A percentile compares a stretch with the other conserved stretches of the same genome.
Evolutionary conservation across 805 yeast species (phyloP).

Genomic region (Lachancea cidri): DNA sequence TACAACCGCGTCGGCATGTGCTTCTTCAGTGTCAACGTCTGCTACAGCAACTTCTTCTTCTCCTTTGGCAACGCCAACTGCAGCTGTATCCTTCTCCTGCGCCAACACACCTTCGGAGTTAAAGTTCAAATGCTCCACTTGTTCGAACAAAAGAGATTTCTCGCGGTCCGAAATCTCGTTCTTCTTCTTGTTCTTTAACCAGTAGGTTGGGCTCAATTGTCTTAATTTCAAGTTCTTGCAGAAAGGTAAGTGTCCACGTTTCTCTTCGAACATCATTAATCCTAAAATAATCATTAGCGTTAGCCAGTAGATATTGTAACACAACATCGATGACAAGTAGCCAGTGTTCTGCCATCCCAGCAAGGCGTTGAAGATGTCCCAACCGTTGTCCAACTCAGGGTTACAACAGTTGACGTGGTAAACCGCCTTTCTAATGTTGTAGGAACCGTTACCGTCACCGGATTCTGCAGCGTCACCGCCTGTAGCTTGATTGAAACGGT

Average conservation of each 20-base stretch:
- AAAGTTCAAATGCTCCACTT: slow-evolving; percentile 37
- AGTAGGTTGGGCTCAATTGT: slow-evolving; percentile 66
- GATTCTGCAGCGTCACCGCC: slow-evolving; percentile 95
- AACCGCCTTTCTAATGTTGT: slow-evolving; percentile 70
- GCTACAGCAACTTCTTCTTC: not conserved
- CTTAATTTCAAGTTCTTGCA: slow-evolving; percentile 42
- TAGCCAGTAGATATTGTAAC: slow-evolving; percentile 89
- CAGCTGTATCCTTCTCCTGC: not conserved
- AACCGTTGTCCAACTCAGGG: slow-evolving; percentile 86
- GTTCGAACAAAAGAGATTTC: slow-evolving; percentile 46
- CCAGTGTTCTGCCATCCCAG: slow-evolving; percentile 98
- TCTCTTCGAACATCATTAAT: slow-evolving; percentile 79
- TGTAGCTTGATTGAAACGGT: slow-evolving; percentile 55
- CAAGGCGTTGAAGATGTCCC: slow-evolving; percentile 94
- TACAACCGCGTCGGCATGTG: not conserved
- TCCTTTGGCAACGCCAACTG: too few relatives aligned
- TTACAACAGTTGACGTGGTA: slow-evolving; percentile 99
- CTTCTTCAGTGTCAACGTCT: not conserved
- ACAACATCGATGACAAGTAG: slow-evolving; percentile 83
- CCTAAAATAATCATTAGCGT: slow-evolving; percentile 47
- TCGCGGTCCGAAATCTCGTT: slow-evolving; percentile 49
- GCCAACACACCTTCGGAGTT: slow-evolving; percentile 32
- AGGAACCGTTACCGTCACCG: slow-evolving; percentile 95
- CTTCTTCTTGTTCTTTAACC: slow-evolving; percentile 64
- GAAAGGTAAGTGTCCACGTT: slow-evolving; percentile 74